These are phyloP conservation scores for Wickerhamiella shivajii DNA, from an alignment of 805 yeast species.

Conservation along the genomic window DNA sequence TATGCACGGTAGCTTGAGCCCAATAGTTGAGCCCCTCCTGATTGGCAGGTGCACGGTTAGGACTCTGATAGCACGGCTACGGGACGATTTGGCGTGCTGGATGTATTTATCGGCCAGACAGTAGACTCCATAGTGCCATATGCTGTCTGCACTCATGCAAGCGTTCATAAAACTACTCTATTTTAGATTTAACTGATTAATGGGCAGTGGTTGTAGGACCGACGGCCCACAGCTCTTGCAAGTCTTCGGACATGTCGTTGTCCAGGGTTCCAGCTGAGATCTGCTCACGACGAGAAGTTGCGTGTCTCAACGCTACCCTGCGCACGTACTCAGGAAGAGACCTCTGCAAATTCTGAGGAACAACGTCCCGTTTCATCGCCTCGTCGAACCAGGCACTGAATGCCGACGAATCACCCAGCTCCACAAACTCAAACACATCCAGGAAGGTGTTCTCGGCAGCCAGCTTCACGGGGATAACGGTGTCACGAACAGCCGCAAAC, in stretches of 20 bases:
- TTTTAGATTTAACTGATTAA: too few species aligned
- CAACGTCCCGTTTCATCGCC: conserved; percentile 23
- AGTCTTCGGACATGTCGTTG: conserved; percentile 5
- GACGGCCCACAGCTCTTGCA: conserved; percentile 6
- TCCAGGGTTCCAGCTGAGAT: conserved; percentile 64
- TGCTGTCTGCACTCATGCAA: too few species aligned
- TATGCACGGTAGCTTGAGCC: too few species aligned
- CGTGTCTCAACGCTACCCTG: conserved; percentile 80
- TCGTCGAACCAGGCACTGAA: conserved; percentile 52
- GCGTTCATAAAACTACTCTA: too few species aligned
- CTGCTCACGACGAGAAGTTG: conserved; percentile 75
- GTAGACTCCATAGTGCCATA: too few species aligned
- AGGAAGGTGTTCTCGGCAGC: conserved; percentile 88
- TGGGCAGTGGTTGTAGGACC: too few species aligned
- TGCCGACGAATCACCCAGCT: conserved; percentile 31
- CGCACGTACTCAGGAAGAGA: conserved; percentile 78
- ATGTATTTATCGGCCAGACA: too few species aligned
- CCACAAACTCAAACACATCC: conserved; percentile 57
- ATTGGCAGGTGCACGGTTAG: too few species aligned
- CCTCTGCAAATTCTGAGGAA: conserved; percentile 29
- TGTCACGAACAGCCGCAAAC: conserved; percentile 71
- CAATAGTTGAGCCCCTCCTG: too few species aligned
- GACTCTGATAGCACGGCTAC: too few species aligned
- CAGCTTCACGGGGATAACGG: conserved; percentile 78
- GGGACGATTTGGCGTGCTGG: too few species aligned